Base-by-base conservation (phyloP, 192 early-diverging fungal species). In the Linnemannia zychae region DNA sequence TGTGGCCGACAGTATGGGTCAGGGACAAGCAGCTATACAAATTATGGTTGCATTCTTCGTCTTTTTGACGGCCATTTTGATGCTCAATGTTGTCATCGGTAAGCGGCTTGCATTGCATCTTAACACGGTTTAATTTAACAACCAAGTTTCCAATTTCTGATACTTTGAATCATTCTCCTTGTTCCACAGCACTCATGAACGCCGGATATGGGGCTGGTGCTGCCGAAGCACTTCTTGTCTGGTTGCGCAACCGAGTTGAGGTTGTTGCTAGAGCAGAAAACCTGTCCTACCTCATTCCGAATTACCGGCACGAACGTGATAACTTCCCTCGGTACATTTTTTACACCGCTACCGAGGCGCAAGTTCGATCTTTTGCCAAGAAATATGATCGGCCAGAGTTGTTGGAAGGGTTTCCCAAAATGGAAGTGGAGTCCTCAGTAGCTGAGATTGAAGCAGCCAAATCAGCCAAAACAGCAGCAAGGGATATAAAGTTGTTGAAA, bases 21-120 rank as follows among this genome's bases (percentile, higher is more conserved):
- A 52, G 11, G 75, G 75, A 66, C 75, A 77, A 31, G 40, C 31
- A 49, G 24, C 75, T 18, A 47, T 20, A 44, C 75, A 77, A 31
- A 22, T 69, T 13, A 77, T 77, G 75, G 50, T 69, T 16, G 46
- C 15, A 13, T 7, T 77, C 2, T 77, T 77, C 50, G 40, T 77
- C 67, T 77, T 77, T 69, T 48, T 69, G 4, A 77, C 75, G 3
- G 75, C 67, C 18, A 28, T 77, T 33, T 22, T 77, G 47, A 77
- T 77, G 75, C 40, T 77, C 38, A 77, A 77, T 28, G 67, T 77
- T 69, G 67, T 77, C 7, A 69, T 77, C 57, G 75, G 75, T 77
- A 77, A 77, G 74, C 13, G 24, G 47, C 49, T 71, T 46, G 4
- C 38, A n/a, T 12, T 48, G 13, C 31, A 22, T 71, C 48, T 24